Evolutionary conservation across 768 basidiomycete genomes (phyloP), one percentile per base, ranked within the genome.

Genomic region (button mushroom (Agaricus bisporus)): DNA sequence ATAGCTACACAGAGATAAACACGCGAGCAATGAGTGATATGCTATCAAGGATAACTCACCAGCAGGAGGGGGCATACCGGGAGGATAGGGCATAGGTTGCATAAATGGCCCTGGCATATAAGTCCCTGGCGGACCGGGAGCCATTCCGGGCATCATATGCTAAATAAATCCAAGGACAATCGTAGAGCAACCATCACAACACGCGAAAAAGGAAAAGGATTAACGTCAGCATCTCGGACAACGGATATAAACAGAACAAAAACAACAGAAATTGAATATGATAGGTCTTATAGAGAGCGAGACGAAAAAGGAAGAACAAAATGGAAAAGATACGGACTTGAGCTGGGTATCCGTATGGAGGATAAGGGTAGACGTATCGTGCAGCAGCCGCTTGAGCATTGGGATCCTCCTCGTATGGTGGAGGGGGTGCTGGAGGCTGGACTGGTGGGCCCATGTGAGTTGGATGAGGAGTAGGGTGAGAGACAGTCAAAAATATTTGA

Each of bases 71-170:
- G 81, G 87, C 79, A 91, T 89, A 56, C 72, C 73, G 22, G 84
- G 86, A 29, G 87, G 88, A 67, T 91, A 92, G 14, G 79, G 84
- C 83, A 93, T 91, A 41, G 77, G 87, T 65, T 85, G 88, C 85
- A 92, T 89, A 62, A 85, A 91, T 2, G 84, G 90, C 17, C 76
- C 77, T 54, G 83, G 85, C 70, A 91, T 88, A 66, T 88, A 92
- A 47, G 82, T 76, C 32, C 85, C 86, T 51, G 87, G 89, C 18
- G 88, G 88, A 26, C 76, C 80, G 47, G 85, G 86, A 26, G 77
- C 77, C 84, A 91, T 89, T 46, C 88, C 87, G 50, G 83, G 85
- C 86, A 91, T 90, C 81, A 91, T 90, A 51, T 79, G 88, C 82
- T 87, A 64, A 32, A 48, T 17, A 2, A 17, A n/a, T 28, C 46